Conservation (phyloP, 2,329 filamentous ascomycete species). For the Cytospora paraplurivora region DNA sequence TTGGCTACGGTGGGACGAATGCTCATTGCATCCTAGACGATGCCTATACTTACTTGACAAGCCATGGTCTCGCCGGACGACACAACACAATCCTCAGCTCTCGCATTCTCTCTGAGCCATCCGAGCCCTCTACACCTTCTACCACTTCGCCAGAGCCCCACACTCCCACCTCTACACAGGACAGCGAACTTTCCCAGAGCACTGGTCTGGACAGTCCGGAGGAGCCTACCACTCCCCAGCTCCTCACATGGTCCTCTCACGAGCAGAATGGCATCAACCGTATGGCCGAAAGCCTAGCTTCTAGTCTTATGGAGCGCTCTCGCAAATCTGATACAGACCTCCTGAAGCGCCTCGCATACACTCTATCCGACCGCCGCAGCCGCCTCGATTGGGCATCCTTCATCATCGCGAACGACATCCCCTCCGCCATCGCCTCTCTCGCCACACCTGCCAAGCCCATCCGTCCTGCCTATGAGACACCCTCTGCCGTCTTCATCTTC, state of each 20-base stretch:
- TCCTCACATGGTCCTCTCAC: constrained; percentile 13
- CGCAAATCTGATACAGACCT: neutral
- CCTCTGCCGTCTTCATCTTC: constrained; percentile 35
- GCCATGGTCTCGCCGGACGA: constrained; percentile 8
- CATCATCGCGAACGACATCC: neutral
- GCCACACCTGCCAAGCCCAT: neutral
- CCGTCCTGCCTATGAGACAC: neutral
- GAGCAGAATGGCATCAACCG: constrained; percentile 14
- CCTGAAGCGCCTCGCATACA: constrained; percentile 16
- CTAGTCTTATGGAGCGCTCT: neutral
- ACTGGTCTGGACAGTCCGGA: neutral
- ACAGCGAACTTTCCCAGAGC: neutral
- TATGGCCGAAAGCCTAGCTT: neutral
- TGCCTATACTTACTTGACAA: constrained; percentile 2
- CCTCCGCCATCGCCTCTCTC: neutral
- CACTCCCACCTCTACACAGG: neutral
- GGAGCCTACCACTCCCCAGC: neutral
- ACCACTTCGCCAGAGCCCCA: neutral
- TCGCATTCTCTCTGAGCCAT: neutral
- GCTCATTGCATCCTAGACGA: constrained; percentile 37
- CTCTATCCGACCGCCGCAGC: constrained; percentile 11
- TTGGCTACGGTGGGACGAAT: constrained; percentile 51
- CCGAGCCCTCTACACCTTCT: neutral
- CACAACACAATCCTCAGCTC: constrained; percentile 13
- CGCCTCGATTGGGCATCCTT: constrained; percentile 17